Conservation (phyloP, 2,329 filamentous ascomycete species). For the Alternaria triticimaculans region DNA sequence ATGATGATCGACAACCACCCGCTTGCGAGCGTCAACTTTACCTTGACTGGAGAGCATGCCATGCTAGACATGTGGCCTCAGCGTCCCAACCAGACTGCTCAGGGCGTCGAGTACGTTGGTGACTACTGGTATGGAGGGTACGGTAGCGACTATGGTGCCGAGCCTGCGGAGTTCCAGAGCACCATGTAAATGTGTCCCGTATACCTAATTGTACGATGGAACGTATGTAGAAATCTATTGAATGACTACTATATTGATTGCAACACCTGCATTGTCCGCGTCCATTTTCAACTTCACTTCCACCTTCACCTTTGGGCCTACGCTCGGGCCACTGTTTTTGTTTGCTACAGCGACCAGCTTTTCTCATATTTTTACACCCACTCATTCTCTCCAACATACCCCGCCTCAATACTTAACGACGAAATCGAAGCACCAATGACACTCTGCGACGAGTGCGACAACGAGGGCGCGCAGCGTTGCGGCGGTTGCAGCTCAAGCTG, state of each 20-base stretch:
- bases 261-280: no score
- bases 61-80: constrained; percentile 39
- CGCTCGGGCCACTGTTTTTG: no score
- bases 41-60: constrained; percentile 29
- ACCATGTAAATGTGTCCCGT: background rate
- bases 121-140: constrained; percentile 33
- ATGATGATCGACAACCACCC: constrained; percentile 31
- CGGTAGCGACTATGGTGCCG: constrained; percentile 7
- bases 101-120: constrained; percentile 24
- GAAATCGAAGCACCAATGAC: background rate
- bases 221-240: no score
- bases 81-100: constrained; percentile 29
- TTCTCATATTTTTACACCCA: no score
- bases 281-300: no score
- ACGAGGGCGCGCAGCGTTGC: background rate
- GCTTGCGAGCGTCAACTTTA: constrained; percentile 26
- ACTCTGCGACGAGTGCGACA: background rate
- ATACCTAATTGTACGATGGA: no score
- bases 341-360: no score
- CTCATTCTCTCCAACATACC: no score
- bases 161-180: background rate
- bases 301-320: no score
- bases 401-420: no score
- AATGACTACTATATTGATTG: no score
- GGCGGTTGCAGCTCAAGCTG: background rate